These are phyloP conservation scores for Caryopteris hybrid DNA, from an alignment of 305 asterid species.

Conservation along the genomic window DNA sequence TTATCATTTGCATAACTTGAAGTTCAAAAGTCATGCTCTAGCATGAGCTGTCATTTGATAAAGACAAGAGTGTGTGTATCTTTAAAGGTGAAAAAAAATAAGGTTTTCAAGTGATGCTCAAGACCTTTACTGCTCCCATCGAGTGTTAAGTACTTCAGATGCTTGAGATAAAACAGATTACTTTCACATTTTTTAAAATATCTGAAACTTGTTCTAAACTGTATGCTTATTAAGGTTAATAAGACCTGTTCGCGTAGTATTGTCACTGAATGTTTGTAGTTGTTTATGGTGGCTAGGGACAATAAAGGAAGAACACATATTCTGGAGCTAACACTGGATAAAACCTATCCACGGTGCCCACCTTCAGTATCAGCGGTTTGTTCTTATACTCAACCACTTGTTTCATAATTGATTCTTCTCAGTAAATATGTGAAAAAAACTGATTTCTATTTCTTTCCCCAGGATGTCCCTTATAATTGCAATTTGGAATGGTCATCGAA, in stretches of 20 bases:
- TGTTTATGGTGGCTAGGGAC: conserved; percentile 53
- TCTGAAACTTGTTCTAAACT: background rate
- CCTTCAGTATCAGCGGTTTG: conserved; percentile 74
- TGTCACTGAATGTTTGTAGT: background rate
- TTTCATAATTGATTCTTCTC: conserved; percentile 14
- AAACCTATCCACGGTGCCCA: conserved; percentile 51
- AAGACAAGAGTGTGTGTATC: background rate
- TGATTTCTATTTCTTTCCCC: conserved; percentile 16
- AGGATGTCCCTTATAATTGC: conserved; percentile 65
- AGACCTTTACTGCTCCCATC: background rate
- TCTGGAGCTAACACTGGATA: conserved; percentile 56
- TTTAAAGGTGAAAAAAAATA: background rate
- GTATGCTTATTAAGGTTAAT: background rate
- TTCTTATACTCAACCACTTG: conserved; percentile 14
- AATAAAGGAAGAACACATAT: conserved; percentile 54
- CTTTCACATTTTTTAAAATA: background rate
- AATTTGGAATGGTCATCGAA: conserved; percentile 51
- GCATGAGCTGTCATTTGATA: background rate
- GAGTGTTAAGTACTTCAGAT: background rate
- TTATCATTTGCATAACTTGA: too few species aligned
- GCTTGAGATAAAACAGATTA: background rate
- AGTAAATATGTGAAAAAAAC: background rate
- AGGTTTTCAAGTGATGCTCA: background rate
- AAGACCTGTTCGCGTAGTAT: background rate
- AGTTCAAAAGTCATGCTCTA: background rate